Evolutionary conservation across 2,329 filamentous ascomycete genomes (phyloP).

Genomic region (Colletotrichum sp.): DNA sequence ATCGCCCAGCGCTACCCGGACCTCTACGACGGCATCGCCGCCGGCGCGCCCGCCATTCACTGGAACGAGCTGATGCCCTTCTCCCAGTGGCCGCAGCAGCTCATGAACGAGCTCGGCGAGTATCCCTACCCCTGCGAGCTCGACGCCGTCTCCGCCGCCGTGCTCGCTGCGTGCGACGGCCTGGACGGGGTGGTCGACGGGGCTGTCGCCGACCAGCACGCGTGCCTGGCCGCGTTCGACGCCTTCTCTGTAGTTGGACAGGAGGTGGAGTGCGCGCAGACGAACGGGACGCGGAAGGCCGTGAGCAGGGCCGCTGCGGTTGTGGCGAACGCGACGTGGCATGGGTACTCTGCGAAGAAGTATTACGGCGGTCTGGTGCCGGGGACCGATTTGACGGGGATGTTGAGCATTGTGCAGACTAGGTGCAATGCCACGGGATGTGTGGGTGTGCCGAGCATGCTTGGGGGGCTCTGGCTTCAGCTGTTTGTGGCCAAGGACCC

Average conservation of each 20-base stretch:
- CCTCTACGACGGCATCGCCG: slow-evolving; percentile 49
- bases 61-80: slow-evolving; percentile 17
- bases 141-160: slow-evolving; percentile 31
- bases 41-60: slow-evolving; percentile 23
- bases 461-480: neutral
- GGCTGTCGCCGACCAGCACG: slow-evolving; percentile 8
- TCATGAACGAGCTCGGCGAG: slow-evolving; percentile 1
- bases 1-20: slow-evolving; percentile 50
- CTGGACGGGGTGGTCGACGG: slow-evolving; percentile 27
- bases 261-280: neutral
- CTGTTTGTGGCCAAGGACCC: neutral
- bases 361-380: neutral
- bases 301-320: neutral
- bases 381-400: neutral
- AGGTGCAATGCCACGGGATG: neutral
- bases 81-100: neutral
- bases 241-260: slow-evolving; percentile 17
- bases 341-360: neutral
- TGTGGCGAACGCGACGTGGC: neutral
- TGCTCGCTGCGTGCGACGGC: slow-evolving; percentile 33
- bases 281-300: neutral
- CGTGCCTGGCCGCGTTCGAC: slow-evolving; percentile 26
- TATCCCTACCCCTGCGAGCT: slow-evolving; percentile 23
- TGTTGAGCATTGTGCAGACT: neutral
- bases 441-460: neutral